phyloP scores from a whole-genome alignment of 106 monocot genomes.

The Acorus gramineus region DNA sequence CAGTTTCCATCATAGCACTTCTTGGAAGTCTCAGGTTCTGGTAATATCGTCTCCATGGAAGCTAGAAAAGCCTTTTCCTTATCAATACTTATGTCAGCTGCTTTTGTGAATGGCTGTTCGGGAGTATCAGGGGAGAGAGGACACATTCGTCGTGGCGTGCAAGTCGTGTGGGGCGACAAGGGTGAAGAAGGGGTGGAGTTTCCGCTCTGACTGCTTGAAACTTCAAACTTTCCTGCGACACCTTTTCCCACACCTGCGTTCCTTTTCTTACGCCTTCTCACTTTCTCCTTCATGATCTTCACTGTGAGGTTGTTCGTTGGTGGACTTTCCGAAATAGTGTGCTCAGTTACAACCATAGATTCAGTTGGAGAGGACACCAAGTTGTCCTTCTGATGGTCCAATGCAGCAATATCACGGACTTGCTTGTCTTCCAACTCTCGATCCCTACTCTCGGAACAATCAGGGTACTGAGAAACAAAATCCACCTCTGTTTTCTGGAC shows the following conservation, averaged over 20 bases:
- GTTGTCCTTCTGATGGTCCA: conserved; percentile 24
- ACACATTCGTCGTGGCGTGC: conserved; percentile 38
- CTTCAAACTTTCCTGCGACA: conserved; percentile 44
- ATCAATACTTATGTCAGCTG: conserved; percentile 10
- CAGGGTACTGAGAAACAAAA: conserved; percentile 8
- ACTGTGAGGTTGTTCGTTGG: conserved; percentile 40
- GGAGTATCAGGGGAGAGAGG: conserved; percentile 7
- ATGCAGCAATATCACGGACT: not conserved
- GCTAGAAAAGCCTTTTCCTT: conserved; percentile 8
- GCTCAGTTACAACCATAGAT: conserved; percentile 3
- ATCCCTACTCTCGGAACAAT: not conserved
- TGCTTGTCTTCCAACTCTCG: not conserved
- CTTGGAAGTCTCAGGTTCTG: conserved; percentile 2
- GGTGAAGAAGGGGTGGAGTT: conserved; percentile 97
- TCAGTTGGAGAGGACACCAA: conserved; percentile 12
- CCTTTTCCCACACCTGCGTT: conserved; percentile 17
- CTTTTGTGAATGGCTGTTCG: conserved; percentile 8
- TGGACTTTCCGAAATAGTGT: conserved; percentile 16
- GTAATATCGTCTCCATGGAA: conserved; percentile 4
- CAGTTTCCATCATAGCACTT: not conserved
- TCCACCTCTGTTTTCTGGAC: conserved; percentile 17
- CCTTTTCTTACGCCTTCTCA: conserved; percentile 42
- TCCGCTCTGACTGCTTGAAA: conserved; percentile 85
- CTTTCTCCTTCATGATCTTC: conserved; percentile 44
- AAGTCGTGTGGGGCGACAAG: conserved; percentile 32